Evolutionary conservation across 2,329 filamentous ascomycete species (phyloP).

Genomic region (Sarocladium oryzae): DNA sequence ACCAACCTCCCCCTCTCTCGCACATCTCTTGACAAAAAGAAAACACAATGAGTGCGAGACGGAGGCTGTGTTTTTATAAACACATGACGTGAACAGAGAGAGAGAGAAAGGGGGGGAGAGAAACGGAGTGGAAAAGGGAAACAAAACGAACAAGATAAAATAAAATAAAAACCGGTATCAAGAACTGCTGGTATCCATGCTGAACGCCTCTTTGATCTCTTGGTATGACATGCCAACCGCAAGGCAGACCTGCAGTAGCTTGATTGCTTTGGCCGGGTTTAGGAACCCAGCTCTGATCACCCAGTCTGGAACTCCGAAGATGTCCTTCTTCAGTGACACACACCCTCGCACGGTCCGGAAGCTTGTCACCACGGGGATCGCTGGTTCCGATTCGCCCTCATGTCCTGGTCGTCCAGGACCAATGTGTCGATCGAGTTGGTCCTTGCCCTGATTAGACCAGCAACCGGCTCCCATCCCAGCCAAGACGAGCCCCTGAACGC

Average conservation of each 20-base stretch:
- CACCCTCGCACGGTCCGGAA: constrained; percentile 46
- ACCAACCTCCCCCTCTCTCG: too few relatives aligned
- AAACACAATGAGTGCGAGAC: too few relatives aligned
- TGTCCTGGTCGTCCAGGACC: constrained; percentile 30
- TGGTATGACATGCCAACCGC: constrained; percentile 21
- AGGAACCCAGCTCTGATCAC: constrained; percentile 42
- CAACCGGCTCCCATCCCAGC: constrained; percentile 50
- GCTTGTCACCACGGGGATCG: constrained; percentile 41
- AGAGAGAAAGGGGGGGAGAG: neutral
- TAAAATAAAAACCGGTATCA: neutral
- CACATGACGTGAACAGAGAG: too few relatives aligned
- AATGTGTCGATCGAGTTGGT: constrained; percentile 36
- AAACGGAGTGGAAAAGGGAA: neutral
- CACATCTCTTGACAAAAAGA: too few relatives aligned
- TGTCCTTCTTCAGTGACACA: constrained; percentile 29
- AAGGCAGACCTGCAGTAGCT: constrained; percentile 40
- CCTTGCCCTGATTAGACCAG: constrained; percentile 31
- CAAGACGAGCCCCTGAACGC: constrained; percentile 48
- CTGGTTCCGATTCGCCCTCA: constrained; percentile 12
- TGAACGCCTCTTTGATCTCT: constrained; percentile 23
- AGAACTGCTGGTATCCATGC: constrained; percentile 10
- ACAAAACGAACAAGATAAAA: neutral
- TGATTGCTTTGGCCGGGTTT: constrained; percentile 49
- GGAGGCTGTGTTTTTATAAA: too few relatives aligned
- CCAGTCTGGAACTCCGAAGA: constrained; percentile 20